Conservation (phyloP, 208 protist species). For the Crithidia brevicula region DNA sequence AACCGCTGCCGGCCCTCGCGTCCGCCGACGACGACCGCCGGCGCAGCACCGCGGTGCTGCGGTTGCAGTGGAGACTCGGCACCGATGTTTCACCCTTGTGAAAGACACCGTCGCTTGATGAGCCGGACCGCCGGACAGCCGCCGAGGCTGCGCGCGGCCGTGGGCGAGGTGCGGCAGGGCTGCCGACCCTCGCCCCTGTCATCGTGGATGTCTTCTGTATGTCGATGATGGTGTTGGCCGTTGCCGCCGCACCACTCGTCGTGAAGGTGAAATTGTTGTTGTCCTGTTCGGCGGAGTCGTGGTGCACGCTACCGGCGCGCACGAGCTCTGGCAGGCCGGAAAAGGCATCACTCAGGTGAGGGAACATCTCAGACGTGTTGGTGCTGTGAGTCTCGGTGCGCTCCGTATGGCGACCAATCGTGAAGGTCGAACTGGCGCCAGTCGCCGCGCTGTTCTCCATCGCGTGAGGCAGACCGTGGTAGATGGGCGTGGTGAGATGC, state of each 20-base stretch:
- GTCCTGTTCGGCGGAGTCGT: constrained; percentile 1
- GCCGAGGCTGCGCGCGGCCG: neutral
- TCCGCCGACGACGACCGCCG: neutral
- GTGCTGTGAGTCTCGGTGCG: neutral
- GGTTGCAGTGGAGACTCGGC: constrained; percentile 4
- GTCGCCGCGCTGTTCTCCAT: neutral
- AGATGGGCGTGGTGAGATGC: neutral
- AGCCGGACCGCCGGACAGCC: neutral
- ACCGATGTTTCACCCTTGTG: constrained; percentile 4
- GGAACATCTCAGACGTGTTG: neutral
- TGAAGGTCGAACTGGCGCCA: constrained; percentile 2
- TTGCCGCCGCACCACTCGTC: too few relatives aligned
- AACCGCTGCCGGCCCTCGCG: neutral
- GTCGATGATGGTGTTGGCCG: too few relatives aligned
- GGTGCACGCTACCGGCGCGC: constrained; percentile 2
- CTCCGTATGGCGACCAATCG: neutral
- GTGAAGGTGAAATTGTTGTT: neutral
- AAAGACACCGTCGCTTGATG: neutral
- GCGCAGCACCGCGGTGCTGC: neutral
- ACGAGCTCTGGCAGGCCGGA: constrained; percentile 16
- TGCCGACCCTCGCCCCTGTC: neutral
- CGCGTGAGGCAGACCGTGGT: neutral
- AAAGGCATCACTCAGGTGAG: neutral
- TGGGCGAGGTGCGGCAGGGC: neutral
- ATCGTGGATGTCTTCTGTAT: neutral